Evolutionary conservation across 2,329 filamentous ascomycete species (phyloP).

Genomic region (Scedosporium dehoogii): DNA sequence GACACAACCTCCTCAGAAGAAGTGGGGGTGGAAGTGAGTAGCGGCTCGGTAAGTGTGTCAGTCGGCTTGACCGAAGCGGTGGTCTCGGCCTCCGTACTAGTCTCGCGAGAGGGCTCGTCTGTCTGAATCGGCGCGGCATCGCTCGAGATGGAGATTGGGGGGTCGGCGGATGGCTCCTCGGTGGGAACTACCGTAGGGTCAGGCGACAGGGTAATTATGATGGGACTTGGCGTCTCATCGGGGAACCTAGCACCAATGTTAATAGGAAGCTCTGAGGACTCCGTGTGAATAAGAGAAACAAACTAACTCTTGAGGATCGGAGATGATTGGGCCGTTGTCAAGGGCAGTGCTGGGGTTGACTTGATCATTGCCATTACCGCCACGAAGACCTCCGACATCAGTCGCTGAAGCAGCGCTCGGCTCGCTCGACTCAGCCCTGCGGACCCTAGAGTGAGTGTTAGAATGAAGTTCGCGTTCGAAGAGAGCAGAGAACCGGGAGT

Average conservation of each 20-base stretch:
- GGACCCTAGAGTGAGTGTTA: not conserved
- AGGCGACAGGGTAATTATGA: constrained; percentile 2
- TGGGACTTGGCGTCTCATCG: constrained; percentile 8
- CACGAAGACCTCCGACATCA: not conserved
- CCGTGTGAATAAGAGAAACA: not conserved
- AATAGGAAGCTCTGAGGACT: not conserved
- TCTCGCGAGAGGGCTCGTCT: not conserved
- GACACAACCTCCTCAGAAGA: not conserved
- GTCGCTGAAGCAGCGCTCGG: not conserved
- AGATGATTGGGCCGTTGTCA: not conserved
- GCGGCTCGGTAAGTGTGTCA: not conserved
- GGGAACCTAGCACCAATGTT: not conserved
- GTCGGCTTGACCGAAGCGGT: not conserved
- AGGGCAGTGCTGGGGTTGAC: not conserved
- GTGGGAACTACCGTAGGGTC: not conserved
- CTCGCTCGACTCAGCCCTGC: not conserved
- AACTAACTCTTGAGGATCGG: constrained; percentile 5
- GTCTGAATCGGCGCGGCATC: not conserved
- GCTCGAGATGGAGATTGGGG: not conserved
- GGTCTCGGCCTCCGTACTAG: not conserved
- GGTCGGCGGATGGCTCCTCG: not conserved
- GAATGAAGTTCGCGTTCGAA: not conserved
- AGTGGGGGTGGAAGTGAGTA: not conserved
- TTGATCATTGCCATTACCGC: not conserved
- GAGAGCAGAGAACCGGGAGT: not conserved